Base-by-base conservation (phyloP, 108 stramenopile genomes). In the Fragilariopsis cylindrus region DNA sequence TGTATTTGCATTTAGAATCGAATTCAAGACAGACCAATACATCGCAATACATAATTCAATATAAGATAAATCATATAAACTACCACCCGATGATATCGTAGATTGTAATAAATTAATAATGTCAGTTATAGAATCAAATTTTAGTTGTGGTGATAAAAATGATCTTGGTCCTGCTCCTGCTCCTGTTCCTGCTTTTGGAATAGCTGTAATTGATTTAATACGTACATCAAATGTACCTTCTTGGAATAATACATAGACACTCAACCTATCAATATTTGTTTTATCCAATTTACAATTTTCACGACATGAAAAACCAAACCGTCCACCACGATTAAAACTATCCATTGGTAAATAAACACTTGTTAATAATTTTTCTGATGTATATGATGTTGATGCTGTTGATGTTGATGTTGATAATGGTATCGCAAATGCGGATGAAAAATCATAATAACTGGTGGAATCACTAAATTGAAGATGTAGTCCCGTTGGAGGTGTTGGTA, bases 11-110 rank as follows among this genome's bases (percentile, higher is more conserved):
- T 3, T 5, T 3, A 63, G 43, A 11, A 63, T 21, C 0, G 62
- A 43, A 15, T 63, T 63, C 46, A 63, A 44, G 0, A 63, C 62
- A n/a, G 62, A 63, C 62, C 62, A 63, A 44, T 63, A 63, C 62
- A 63, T 63, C 0, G 43, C 43, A 15, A 63, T 40, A 15, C 62
- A 63, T 3, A 63, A 44, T 12, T 63, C 62, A 8, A 45, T 45
- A 40, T 63, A 63, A 0, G 40, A 41, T 44, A 45, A 45, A 44
- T 63, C 62, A 15, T 63, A 63, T 42, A 63, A 44, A n/a, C 62
- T 44, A 1, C 62, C 62, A 5, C 62, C 62, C 43, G 43, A 45
- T 3, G 43, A 2, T n/a, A 63, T 13, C 39, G 62, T 63, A 0
- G 62, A 5, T 40, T 15, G 7, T 4, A 63, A n/a, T 11, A 63